These are phyloP conservation scores for Antrodiella citrinella DNA, from an alignment of 768 basidiomycete species.

Conservation along the genomic window DNA sequence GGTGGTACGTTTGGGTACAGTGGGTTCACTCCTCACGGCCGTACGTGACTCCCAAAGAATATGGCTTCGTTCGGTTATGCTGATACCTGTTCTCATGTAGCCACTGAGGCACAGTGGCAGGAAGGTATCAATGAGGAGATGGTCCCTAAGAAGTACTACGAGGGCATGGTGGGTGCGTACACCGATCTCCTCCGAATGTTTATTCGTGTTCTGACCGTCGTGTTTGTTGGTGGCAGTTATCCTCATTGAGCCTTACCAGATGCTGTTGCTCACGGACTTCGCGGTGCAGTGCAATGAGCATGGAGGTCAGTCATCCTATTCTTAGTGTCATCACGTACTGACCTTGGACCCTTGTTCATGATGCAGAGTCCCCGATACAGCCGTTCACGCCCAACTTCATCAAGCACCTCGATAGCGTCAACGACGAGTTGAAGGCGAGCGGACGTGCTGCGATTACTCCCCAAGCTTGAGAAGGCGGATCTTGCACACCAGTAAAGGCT, in stretches of 20 bases:
- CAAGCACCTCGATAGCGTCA: conserved; percentile 48
- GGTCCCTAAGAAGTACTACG: neutral
- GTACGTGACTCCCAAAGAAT: neutral
- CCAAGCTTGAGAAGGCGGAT: neutral
- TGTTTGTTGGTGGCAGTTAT: too few relatives aligned
- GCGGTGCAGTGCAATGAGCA: conserved; percentile 54
- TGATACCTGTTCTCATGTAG: neutral
- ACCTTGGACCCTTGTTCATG: neutral
- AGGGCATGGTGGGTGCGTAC: neutral
- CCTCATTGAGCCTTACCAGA: conserved; percentile 59
- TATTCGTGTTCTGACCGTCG: too few relatives aligned
- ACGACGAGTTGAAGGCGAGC: conserved; percentile 24
- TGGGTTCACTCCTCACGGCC: neutral
- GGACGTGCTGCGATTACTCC: conserved; percentile 2
- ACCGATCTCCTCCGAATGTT: too few relatives aligned
- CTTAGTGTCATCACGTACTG: neutral
- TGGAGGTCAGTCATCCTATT: conserved; percentile 33
- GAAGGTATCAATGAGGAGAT: neutral
- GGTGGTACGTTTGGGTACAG: conserved; percentile 31
- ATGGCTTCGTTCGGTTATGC: neutral
- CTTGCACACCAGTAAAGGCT: too few relatives aligned
- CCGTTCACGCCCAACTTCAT: conserved; percentile 48
- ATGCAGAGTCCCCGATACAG: neutral
- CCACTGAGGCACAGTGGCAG: neutral
- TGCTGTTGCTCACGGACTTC: conserved; percentile 56